Evolutionary conservation across 306 rosid genomes (phyloP).

Genomic region (Luffa acutangula): DNA sequence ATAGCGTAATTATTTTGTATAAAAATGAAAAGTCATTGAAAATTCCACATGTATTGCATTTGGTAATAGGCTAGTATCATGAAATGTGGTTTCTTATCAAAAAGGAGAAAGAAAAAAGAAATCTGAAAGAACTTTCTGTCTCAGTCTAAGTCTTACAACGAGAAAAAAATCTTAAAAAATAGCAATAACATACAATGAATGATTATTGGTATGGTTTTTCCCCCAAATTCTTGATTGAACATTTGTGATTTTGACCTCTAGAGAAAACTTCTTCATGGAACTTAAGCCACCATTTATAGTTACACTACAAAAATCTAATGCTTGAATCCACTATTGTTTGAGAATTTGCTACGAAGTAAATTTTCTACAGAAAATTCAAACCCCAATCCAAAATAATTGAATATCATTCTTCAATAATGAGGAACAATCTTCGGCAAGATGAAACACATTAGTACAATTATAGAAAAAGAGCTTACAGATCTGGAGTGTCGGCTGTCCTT

Average conservation of each 20-base stretch:
- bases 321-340: neutral
- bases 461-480: constrained; percentile 52
- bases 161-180: neutral
- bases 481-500: constrained; percentile 74
- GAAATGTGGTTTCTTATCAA: neutral
- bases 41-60: neutral
- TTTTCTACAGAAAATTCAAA: neutral
- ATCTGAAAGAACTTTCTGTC: neutral
- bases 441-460: neutral
- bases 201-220: neutral
- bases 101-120: neutral
- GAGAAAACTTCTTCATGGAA: neutral
- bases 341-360: neutral
- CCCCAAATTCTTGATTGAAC: neutral
- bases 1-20: neutral
- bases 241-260: neutral
- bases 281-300: neutral
- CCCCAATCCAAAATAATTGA: neutral
- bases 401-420: neutral
- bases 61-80: neutral
- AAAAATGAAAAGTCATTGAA: neutral
- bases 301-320: neutral
- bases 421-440: neutral
- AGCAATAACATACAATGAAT: neutral
- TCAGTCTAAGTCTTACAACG: neutral